Evolutionary conservation across 257 asterid genomes (phyloP), one percentile per base, ranked within the genome.

Genomic region (Scutellaria galericulata): DNA sequence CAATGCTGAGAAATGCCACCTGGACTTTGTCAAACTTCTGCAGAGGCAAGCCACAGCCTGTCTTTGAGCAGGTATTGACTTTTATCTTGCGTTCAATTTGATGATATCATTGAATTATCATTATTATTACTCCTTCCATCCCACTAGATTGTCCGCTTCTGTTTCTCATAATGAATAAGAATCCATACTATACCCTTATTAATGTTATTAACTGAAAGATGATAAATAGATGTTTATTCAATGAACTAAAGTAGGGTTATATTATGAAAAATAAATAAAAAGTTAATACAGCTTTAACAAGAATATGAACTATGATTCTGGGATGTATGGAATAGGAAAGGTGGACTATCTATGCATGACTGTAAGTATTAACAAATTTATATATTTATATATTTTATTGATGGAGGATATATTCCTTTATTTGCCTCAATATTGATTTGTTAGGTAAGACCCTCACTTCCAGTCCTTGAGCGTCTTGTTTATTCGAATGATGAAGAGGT

Each of bases 11-110:
- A 82, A 93, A 90, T 71, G 97, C 98, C 48, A 93, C 98, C 15
- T 93, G 98, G 98, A 89, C 98, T 12, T 64, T 93, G 58, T 93
- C 98, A 37, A 93, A 93, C 85, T 89, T 93, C 84, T 93, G 98
- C 85, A 81, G 98, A 68, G 98, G 98, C 85, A 93, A 93, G 80
- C 98, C 98, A 27, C 98, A 87, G 67, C 98, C 98, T 72, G 86
- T 87, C 24, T 93, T 93, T 79, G 97, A 93, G 89, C 97, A 87
- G 95, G 98, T 92, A 75, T 76, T 64, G 65, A 54, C 75, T 55
- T 15, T 68, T 57, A 46, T 15, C 22, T 18, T 65, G 12, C 56
- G 58, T 35, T 47, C 7, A 14, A 3, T 15, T 14, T 39, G 45
- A 42, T 56, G 45, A 22, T 31, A 9, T 24, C 14, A 4, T n/a